Evolutionary conservation across 1,284 basidiomycete species (phyloP), one percentile per base, ranked within the genome.

Genomic region (Meripilus lineatus): DNA sequence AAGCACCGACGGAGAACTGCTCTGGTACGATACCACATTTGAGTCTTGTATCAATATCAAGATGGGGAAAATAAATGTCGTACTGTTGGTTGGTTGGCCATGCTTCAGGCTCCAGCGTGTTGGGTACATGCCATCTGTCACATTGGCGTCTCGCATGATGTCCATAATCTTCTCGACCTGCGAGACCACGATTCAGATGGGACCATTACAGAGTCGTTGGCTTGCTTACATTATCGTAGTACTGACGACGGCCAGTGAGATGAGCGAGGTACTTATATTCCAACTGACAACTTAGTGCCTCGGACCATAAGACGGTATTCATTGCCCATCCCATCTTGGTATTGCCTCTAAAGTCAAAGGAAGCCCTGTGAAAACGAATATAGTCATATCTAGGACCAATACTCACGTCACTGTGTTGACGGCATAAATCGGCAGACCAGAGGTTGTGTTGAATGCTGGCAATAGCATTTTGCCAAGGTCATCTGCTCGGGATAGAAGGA

Each of bases 261-360:
- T 81, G 78, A 0, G 80, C 78, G 14, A 82, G 71, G 50, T 81
- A 81, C 51, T 79, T 79, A 62, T 74, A 81, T 60, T 82, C 79
- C 54, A 82, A 62, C 51, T 80, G 78, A 54, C 76, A 77, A 50
- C 70, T 77, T 23, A 72, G 60, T 0, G 70, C 67, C 54, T 79
- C 77, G 1, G 79, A 64, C 67, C 32, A 57, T 0, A 57, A 42
- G 4, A 57, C 51, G n/a, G 49, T 44, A 5, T 49, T 44, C 10
- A 48, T 44, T 5, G 47, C 50, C 56, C 57, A 57, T 1, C 57
- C 57, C 1, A 26, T 8, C 26, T 47, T 40, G 6, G 54, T 58
- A 24, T 52, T 28, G 1, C 57, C 57, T 4, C 44, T 46, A 17
- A 8, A 33, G 36, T 20, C 5, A 18, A n/a, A n/a, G n/a, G n/a